Base-by-base conservation (phyloP, 129 eudicot genomes). In the Escallonia herrerae region DNA sequence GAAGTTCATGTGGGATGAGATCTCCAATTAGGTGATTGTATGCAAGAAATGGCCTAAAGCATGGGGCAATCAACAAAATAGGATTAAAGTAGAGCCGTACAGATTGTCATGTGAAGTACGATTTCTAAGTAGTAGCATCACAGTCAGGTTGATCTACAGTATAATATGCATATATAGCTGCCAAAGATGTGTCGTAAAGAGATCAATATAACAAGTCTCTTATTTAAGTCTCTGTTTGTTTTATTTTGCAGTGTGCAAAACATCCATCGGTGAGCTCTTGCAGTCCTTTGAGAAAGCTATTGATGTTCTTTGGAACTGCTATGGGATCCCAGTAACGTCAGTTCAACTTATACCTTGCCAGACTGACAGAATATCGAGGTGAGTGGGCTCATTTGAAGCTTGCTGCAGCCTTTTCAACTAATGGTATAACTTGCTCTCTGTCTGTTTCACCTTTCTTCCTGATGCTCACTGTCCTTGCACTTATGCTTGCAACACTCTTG, bases 231-330 rank as follows among this genome's bases (percentile, higher is more conserved):
- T n/a, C n/a, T n/a, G n/a, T n/a, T n/a, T n/a, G n/a, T n/a, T n/a
- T n/a, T n/a, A n/a, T n/a, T 79, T 79, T 55, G n/a, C 86, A 91
- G 97, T 87, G 61, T 79, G 81, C 75, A 87, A 85, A 71, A 78
- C 86, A 67, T 63, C 88, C 68, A 81, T 91, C 51, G 90, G 95
- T n/a, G 96, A 87, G 71, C 83, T 87, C 22, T 64, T 74, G 50
- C 87, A 87, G 46, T 82, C 86, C 60, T 73, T 83, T 66, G 95
- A 87, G 77, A 87, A 76, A 67, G 69, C 85, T 44, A 74, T 91
- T 69, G 90, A 81, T 75, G 72, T 77, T 67, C 79, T 91, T 14
- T 77, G 83, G 54, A 81, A 72, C 78, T 88, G 83, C 43, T 87
- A 80, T 53, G 96, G 88, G 76, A 77, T 78, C 57, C 70, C 84